Percentiles rank a stretch among this genome's conserved stretches.
phyloP scores from a whole-genome alignment of 164 flowering plant species.

The Cinnamomum micranthum region DNA sequence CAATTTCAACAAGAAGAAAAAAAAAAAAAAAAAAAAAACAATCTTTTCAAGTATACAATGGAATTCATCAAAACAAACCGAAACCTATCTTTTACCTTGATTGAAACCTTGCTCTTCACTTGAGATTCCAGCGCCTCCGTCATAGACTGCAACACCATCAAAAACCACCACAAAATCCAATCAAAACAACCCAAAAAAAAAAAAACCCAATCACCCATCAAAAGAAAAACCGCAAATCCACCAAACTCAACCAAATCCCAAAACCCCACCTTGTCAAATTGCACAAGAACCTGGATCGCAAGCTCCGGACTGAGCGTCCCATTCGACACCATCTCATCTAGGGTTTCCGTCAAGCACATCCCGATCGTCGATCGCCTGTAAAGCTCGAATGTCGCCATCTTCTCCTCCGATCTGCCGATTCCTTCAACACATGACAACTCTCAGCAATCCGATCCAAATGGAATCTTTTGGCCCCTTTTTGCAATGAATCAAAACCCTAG shows the following conservation, averaged over 20 bases:
- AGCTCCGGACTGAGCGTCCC: constrained; percentile 84
- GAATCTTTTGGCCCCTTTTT: background rate
- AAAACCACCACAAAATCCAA: background rate
- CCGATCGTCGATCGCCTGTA: constrained; percentile 94
- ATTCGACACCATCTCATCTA: constrained; percentile 88
- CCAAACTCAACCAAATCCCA: background rate
- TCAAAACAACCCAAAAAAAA: background rate
- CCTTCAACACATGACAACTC: background rate
- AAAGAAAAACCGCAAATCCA: background rate
- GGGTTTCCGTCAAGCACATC: constrained; percentile 90
- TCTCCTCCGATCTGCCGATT: background rate
- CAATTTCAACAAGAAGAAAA: too few species aligned
- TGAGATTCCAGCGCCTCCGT: constrained; percentile 69
- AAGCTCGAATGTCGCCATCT: constrained; percentile 91
- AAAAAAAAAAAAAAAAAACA: too few species aligned
- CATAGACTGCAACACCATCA: constrained; percentile 42
- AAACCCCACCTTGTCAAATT: constrained; percentile 75
- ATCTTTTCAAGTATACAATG: too few species aligned
- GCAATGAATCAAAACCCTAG: background rate
- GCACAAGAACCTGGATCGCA: constrained; percentile 93
- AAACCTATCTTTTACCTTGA: constrained; percentile 41
- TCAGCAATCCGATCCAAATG: background rate
- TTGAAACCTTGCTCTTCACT: constrained; percentile 69
- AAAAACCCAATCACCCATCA: background rate
- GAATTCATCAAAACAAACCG: background rate